These are phyloP conservation scores for Trametes versicolor DNA, from an alignment of 1,284 basidiomycete species.

Conservation along the genomic window DNA sequence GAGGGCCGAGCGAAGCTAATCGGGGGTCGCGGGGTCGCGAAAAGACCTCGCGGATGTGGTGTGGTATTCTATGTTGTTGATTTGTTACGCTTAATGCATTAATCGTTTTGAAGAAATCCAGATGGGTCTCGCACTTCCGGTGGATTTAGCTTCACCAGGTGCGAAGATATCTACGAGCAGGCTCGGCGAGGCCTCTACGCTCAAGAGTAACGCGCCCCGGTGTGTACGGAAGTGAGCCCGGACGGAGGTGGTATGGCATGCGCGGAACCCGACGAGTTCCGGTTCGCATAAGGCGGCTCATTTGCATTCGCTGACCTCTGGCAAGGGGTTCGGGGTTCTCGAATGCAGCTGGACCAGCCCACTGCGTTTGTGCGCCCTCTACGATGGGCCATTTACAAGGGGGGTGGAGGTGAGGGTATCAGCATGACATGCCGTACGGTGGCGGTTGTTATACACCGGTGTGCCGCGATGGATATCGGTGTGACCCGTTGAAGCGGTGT, in stretches of 20 bases:
- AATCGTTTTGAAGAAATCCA: background rate
- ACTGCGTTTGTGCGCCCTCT: too few relatives aligned
- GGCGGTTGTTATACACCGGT: background rate
- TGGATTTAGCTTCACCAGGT: too few relatives aligned
- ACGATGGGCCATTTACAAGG: too few relatives aligned
- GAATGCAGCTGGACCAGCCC: too few relatives aligned
- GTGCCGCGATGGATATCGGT: background rate
- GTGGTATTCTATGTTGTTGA: conserved; percentile 2
- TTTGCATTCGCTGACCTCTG: too few relatives aligned
- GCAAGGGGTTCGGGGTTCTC: too few relatives aligned
- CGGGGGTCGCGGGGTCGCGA: background rate
- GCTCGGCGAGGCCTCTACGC: too few relatives aligned
- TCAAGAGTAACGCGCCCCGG: background rate
- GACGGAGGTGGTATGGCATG: background rate
- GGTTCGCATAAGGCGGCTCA: too few relatives aligned
- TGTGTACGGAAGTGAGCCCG: background rate
- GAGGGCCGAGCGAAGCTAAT: conserved; percentile 1
- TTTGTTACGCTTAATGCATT: conserved; percentile 8
- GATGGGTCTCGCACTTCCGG: background rate
- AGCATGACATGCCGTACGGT: background rate
- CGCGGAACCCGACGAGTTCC: background rate
- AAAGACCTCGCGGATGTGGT: background rate
- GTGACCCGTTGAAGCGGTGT: conserved; percentile 17
- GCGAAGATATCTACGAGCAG: too few relatives aligned
- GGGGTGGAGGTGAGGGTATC: background rate